Evolutionary conservation across 352 stramenopile genomes (phyloP).

Genomic region (Globisporangium cederbergense): DNA sequence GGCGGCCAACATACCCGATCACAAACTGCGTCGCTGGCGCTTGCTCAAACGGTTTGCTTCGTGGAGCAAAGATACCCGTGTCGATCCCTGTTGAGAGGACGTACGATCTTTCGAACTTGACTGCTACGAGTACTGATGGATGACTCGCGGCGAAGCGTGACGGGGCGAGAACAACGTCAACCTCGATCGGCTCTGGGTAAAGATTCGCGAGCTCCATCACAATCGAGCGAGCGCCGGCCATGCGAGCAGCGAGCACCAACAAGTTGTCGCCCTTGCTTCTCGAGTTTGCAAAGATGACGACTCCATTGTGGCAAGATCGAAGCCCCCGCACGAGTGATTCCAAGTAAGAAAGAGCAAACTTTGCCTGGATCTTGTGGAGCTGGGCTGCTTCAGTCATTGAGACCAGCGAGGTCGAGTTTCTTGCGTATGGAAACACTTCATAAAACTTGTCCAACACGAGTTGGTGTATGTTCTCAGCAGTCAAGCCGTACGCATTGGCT

Average conservation of each 20-base stretch:
- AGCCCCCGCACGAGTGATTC: slow-evolving; percentile 22
- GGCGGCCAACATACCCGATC: slow-evolving; percentile 44
- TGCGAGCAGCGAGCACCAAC: slow-evolving; percentile 30
- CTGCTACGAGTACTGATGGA: slow-evolving; percentile 30
- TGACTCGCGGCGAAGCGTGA: slow-evolving; percentile 49
- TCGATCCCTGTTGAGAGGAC: slow-evolving; percentile 47
- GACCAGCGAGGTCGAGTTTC: not conserved
- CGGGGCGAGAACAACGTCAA: slow-evolving; percentile 50
- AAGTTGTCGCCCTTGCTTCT: slow-evolving; percentile 28
- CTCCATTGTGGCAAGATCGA: slow-evolving; percentile 26
- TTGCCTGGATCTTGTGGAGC: slow-evolving; percentile 22
- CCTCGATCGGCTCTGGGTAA: slow-evolving; percentile 25
- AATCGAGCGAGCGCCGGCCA: slow-evolving; percentile 32
- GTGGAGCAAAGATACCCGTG: slow-evolving; percentile 31
- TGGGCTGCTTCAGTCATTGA: not conserved
- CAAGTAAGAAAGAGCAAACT: slow-evolving; percentile 29
- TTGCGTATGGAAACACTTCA: slow-evolving; percentile 12
- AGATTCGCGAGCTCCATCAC: slow-evolving; percentile 59
- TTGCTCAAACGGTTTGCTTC: not conserved
- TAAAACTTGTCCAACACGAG: slow-evolving; percentile 15
- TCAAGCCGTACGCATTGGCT: slow-evolving; percentile 1
- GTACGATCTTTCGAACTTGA: slow-evolving; percentile 21
- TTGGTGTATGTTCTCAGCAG: slow-evolving; percentile 1
- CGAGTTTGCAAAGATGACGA: slow-evolving; percentile 53
- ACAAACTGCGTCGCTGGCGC: slow-evolving; percentile 20